A percentile compares a stretch with the other conserved stretches of the same genome.
Evolutionary conservation across 495 filamentous ascomycete genomes (phyloP).

Genomic region (Bacidia gigantensis): DNA sequence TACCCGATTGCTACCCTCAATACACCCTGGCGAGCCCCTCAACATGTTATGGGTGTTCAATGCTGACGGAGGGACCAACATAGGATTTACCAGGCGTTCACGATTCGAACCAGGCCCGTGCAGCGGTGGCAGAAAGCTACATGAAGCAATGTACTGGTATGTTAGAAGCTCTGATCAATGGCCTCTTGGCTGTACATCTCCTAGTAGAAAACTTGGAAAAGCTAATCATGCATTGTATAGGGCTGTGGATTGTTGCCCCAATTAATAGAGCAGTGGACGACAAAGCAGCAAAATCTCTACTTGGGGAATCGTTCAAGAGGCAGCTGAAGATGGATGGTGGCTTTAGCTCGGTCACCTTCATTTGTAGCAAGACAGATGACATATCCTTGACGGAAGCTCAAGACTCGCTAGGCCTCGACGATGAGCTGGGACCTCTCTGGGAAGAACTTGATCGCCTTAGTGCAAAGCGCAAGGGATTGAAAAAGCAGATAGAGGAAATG

Average conservation of each 20-base stretch:
- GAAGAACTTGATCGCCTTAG: slow-evolving; percentile 25
- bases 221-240: slow-evolving; percentile 40
- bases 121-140: slow-evolving; percentile 45
- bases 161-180: too few species aligned
- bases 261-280: slow-evolving; percentile 46
- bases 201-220: too few species aligned
- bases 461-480: slow-evolving; percentile 22
- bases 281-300: slow-evolving; percentile 45
- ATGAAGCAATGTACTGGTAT: slow-evolving; percentile 39
- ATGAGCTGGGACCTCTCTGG: slow-evolving; percentile 22
- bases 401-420: slow-evolving; percentile 30
- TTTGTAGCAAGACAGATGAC: slow-evolving; percentile 59
- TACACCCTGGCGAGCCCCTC: too few species aligned
- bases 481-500: slow-evolving; percentile 24
- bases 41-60: too few species aligned
- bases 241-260: slow-evolving; percentile 41
- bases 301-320: slow-evolving; percentile 46
- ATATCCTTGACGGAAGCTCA: slow-evolving; percentile 41
- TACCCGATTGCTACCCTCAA: too few species aligned
- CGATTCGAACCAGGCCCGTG: slow-evolving; percentile 52
- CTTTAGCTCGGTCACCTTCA: slow-evolving; percentile 44
- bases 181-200: too few species aligned
- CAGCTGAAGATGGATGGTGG: slow-evolving; percentile 53
- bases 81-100: slow-evolving; percentile 20
- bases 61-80: too few species aligned